phyloP scores from a whole-genome alignment of 148 eudicot genomes.

The Nepenthes mirabilis region DNA sequence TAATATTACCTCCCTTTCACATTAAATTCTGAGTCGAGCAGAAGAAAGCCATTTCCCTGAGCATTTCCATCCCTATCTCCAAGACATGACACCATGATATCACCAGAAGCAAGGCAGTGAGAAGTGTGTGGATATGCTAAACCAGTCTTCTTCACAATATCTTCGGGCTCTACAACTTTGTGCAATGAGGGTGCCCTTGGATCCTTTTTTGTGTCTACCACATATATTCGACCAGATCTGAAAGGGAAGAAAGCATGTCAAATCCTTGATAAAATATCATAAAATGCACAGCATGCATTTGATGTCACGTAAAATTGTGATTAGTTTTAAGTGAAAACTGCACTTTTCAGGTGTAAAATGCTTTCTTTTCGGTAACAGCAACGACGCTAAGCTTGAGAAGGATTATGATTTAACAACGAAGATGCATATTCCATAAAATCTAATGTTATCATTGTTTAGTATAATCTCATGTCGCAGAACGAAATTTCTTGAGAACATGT shows the following conservation, averaged over 20 bases:
- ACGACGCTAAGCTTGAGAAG: no score
- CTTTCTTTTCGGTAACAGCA: no score
- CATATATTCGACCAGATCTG: slow-evolving; percentile 92
- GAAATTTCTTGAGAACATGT: no score
- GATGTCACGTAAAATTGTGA: no score
- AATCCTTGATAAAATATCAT: neutral
- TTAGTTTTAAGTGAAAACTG: no score
- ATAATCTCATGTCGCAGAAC: no score
- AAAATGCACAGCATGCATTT: no score
- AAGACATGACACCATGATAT: slow-evolving; percentile 83
- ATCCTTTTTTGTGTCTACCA: slow-evolving; percentile 64
- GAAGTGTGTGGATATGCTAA: slow-evolving; percentile 96
- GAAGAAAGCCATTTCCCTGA: slow-evolving; percentile 86
- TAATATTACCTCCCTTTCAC: slow-evolving; percentile 86
- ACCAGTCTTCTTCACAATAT: slow-evolving; percentile 69
- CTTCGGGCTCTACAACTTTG: slow-evolving; percentile 78
- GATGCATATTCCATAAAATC: no score
- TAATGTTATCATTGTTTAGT: no score
- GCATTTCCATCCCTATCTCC: slow-evolving; percentile 90
- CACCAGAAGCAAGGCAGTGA: slow-evolving; percentile 97
- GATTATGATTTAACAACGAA: no score
- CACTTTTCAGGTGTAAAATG: no score
- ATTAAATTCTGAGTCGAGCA: slow-evolving; percentile 86
- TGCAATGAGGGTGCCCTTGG: slow-evolving; percentile 70
- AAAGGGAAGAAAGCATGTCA: neutral